Base-by-base conservation (phyloP, 768 basidiomycete genomes). In the Suillus bovinus region DNA sequence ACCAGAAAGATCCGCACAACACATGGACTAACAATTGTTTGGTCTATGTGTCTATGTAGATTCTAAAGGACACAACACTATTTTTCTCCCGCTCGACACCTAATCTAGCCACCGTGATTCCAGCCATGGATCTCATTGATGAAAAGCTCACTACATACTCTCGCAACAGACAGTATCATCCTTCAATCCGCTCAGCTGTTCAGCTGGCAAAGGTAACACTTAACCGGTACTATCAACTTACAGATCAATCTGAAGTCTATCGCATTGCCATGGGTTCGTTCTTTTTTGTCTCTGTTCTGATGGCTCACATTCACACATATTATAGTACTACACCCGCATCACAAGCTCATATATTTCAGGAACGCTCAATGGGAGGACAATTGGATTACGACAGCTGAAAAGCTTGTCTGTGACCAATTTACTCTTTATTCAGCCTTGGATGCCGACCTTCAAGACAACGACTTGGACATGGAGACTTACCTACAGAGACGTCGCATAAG, bases 41-140 rank as follows among this genome's bases (percentile, higher is more conserved):
- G 31, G 31, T 31, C 31, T 31, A 31, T 31, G 31, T 31, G 31
- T 31, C 31, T 31, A 31, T 31, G 31, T 31, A 73, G 71, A 56
- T 67, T 20, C 62, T 67, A 16, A 69, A 72, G 60, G 57, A 72
- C 54, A 65, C 69, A 8, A 72, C 68, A 9, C n/a, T n/a, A n/a
- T n/a, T n/a, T n/a, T n/a, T n/a, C n/a, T n/a, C 68, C 11, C 24
- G 58, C 1, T 62, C 62, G 1, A 64, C 34, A 36, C 31, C 31
- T 31, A 31, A 31, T 31, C 31, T 31, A 31, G 31, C 31, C 31
- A 64, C 59, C 1, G 73, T 78, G 17, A 73, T 78, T 11, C 70
- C 71, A 0, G 74, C 74, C 0, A 76, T 78, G 74, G 75, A 79
- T 50, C 56, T 63, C n/a, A 72, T 78, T 17, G 64, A 77, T 44